Evolutionary conservation across 2,329 filamentous ascomycete species (phyloP), one percentile per base, ranked within the genome.

Genomic region (Talaromyces rugulosus): DNA sequence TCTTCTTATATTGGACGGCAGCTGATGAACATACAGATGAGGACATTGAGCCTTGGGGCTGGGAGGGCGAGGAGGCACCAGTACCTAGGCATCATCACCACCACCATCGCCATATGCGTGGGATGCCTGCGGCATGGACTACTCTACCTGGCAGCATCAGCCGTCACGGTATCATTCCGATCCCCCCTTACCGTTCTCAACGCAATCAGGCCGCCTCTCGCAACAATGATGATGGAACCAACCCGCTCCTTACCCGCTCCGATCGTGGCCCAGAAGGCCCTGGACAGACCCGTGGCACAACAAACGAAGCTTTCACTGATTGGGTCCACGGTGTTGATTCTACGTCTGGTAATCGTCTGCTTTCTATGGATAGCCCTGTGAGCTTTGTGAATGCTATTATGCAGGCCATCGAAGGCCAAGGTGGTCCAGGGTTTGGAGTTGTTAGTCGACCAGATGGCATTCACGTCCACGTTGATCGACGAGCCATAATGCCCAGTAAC

Each of bases 211-310:
- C 75, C 14, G 80, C 83, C 34, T 78, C 84, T 58, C 82, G 84
- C 61, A 82, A 82, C 31, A 82, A 84, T 36, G 92, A 96, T 66
- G 93, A 97, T 72, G 92, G 92, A 3, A 83, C 87, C 27, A 97
- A 98, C 71, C 94, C 94, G 51, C 82, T 98, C 12, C 85, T 98
- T 59, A 89, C 92, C 66, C 88, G 91, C 61, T 75, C 76, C 53
- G 77, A 74, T 59, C 74, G 72, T 55, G 67, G 68, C 30, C 66
- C 69, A 47, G 75, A 78, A 33, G 56, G 65, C 34, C 34, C 69
- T 44, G 70, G 69, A 34, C 79, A 77, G 62, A 72, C 70, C 27
- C 74, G 76, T 66, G 72, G 67, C 28, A 65, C 72, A 12, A 68
- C 70, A 28, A 68, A 69, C 56, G 78, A 81, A 61, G 73, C 77